These are phyloP conservation scores for Nicotiana noctiflora DNA, from an alignment of 257 asterid species.

Conservation along the genomic window DNA sequence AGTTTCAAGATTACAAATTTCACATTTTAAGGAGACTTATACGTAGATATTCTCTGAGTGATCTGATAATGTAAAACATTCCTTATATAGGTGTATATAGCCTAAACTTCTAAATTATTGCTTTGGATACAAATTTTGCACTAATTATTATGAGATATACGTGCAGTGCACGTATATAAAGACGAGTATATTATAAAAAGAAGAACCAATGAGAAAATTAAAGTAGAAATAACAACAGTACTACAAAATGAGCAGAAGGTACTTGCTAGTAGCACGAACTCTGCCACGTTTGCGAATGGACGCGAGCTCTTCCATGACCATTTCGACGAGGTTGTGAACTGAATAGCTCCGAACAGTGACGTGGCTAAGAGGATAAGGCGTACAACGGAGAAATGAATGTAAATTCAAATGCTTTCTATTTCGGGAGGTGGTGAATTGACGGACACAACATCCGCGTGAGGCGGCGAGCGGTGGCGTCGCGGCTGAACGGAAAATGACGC, in stretches of 20 bases:
- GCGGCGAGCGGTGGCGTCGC: constrained; percentile 46
- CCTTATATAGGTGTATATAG: too few relatives aligned
- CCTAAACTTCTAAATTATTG: too few relatives aligned
- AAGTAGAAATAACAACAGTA: not conserved
- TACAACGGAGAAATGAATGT: constrained; percentile 25
- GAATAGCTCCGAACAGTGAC: constrained; percentile 48
- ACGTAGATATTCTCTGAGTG: too few relatives aligned
- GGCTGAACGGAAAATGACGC: constrained; percentile 52
- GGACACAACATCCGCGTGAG: constrained; percentile 32
- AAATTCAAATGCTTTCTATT: not conserved
- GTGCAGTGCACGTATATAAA: too few relatives aligned
- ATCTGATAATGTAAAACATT: too few relatives aligned
- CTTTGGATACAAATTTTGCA: too few relatives aligned
- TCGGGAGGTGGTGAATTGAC: constrained; percentile 5
- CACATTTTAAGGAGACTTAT: too few relatives aligned
- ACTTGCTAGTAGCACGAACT: constrained; percentile 68
- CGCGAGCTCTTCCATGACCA: constrained; percentile 48
- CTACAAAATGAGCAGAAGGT: constrained; percentile 7
- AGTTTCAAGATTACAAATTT: too few relatives aligned
- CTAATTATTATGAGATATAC: too few relatives aligned
- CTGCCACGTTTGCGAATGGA: constrained; percentile 38
- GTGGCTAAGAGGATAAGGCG: constrained; percentile 20
- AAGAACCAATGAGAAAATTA: too few relatives aligned
- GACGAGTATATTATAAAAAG: too few relatives aligned
- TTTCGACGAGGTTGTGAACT: constrained; percentile 47